Evolutionary conservation across 352 stramenopile genomes (phyloP).

Genomic region (Blastocystis sp.): DNA sequence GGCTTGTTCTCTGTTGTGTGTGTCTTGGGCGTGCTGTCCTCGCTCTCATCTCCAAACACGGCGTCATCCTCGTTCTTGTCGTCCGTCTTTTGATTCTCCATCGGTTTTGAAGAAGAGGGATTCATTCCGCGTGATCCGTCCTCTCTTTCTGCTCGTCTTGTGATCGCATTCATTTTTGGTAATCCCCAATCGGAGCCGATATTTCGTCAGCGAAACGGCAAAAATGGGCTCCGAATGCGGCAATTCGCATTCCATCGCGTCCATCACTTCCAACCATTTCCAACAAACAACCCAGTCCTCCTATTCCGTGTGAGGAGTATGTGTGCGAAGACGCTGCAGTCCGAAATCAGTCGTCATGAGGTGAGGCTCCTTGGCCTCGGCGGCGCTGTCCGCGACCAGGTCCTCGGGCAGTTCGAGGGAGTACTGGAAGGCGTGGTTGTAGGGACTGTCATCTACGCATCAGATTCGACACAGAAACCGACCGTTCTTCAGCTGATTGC

Average conservation of each 20-base stretch:
- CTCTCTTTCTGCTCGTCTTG: background rate
- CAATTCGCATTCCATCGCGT: no score
- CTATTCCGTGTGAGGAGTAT: background rate
- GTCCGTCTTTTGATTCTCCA: background rate
- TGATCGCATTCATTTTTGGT: no score
- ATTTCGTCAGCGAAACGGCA: no score
- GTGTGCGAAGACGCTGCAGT: slow-evolving; percentile 15
- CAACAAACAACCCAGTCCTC: background rate
- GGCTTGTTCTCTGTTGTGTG: background rate
- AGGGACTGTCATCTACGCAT: slow-evolving; percentile 33
- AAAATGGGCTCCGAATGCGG: no score
- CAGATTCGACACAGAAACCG: background rate
- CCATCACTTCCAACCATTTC: background rate
- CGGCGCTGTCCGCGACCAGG: background rate
- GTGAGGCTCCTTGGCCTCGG: background rate
- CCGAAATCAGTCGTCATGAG: slow-evolving; percentile 24
- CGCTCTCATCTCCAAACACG: slow-evolving; percentile 18
- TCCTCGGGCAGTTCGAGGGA: slow-evolving; percentile 12
- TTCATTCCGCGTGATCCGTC: background rate
- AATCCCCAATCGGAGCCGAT: no score
- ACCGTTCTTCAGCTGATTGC: slow-evolving; percentile 9
- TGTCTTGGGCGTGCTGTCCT: background rate
- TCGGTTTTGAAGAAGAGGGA: background rate
- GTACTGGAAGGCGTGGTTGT: slow-evolving; percentile 54
- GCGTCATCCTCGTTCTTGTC: slow-evolving; percentile 3